These are phyloP conservation scores for Dendrocalamus latiflorus DNA, from an alignment of 202 grass and related monocot genomes.

Conservation along the genomic window DNA sequence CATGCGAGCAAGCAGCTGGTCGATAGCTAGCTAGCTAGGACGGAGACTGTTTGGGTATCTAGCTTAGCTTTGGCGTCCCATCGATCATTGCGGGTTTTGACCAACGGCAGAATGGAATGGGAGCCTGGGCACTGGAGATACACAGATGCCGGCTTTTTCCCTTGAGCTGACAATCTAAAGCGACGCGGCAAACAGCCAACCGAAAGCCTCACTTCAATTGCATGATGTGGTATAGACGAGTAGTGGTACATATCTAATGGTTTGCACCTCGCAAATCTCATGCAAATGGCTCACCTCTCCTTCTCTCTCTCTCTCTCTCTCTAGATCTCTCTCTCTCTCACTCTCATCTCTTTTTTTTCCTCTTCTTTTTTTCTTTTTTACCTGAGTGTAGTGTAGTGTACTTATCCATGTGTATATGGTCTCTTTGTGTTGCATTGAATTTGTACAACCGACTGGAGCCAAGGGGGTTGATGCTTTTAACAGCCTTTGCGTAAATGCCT, in stretches of 20 bases:
- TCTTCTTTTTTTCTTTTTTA: too few species aligned
- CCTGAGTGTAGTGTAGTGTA: background rate
- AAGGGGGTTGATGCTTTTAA: background rate
- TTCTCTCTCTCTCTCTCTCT: too few species aligned
- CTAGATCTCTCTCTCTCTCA: too few species aligned
- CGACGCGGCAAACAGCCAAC: background rate
- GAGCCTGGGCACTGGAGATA: background rate
- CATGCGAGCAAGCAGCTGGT: background rate
- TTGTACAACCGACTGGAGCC: background rate
- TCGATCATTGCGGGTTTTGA: slow-evolving; percentile 5
- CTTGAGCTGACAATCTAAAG: background rate
- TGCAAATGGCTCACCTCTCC: background rate
- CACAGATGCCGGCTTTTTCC: background rate
- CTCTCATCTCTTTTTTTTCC: background rate
- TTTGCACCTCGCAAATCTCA: background rate
- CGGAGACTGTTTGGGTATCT: background rate
- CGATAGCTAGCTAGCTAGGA: background rate
- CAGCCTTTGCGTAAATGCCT: slow-evolving; percentile 28
- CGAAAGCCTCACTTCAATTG: background rate
- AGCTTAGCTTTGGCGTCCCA: background rate
- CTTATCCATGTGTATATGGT: background rate
- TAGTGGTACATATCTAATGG: background rate
- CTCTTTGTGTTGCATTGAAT: slow-evolving; percentile 12
- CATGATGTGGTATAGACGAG: background rate
- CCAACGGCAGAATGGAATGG: slow-evolving; percentile 11